Percentiles rank a stretch among this genome's conserved stretches.
These are phyloP conservation scores for Pythium insidiosum DNA, from an alignment of 352 stramenopile genomes.

Conservation along the genomic window DNA sequence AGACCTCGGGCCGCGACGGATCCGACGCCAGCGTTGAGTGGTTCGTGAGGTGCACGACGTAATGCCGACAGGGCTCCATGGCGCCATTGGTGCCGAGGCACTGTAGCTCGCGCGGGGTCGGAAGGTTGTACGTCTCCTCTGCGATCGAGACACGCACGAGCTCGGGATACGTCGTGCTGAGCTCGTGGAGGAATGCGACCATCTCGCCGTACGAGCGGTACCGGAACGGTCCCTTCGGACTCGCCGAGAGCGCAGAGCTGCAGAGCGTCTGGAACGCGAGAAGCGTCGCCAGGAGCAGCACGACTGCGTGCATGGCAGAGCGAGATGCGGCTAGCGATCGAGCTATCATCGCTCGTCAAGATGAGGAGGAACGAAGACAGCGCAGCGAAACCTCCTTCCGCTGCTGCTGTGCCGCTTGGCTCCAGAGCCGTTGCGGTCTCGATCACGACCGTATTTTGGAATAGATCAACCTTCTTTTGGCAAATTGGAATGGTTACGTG, in stretches of 20 bases:
- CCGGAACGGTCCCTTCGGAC: conserved; percentile 26
- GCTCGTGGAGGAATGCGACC: conserved; percentile 42
- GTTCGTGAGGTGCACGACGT: conserved; percentile 85
- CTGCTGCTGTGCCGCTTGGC: no score
- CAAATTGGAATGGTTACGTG: no score
- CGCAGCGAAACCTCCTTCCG: no score
- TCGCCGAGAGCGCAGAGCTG: no score
- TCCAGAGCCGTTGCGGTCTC: no score
- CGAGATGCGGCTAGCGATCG: no score
- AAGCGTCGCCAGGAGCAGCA: not conserved
- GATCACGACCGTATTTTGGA: no score
- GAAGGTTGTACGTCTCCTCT: conserved; percentile 77
- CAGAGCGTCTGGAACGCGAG: conserved; percentile 4
- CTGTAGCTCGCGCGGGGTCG: conserved; percentile 55
- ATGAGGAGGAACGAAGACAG: no score
- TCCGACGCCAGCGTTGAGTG: conserved; percentile 69
- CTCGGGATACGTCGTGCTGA: conserved; percentile 72
- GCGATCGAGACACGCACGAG: conserved; percentile 72
- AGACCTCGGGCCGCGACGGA: conserved; percentile 87
- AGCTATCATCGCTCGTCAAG: no score
- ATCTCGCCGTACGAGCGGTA: conserved; percentile 77
- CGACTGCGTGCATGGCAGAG: not conserved
- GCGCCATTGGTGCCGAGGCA: conserved; percentile 40
- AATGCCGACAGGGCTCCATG: conserved; percentile 65
- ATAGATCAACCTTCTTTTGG: no score